Conservation (phyloP, 805 yeast species). For the Saccharomycopsis malanga region DNA sequence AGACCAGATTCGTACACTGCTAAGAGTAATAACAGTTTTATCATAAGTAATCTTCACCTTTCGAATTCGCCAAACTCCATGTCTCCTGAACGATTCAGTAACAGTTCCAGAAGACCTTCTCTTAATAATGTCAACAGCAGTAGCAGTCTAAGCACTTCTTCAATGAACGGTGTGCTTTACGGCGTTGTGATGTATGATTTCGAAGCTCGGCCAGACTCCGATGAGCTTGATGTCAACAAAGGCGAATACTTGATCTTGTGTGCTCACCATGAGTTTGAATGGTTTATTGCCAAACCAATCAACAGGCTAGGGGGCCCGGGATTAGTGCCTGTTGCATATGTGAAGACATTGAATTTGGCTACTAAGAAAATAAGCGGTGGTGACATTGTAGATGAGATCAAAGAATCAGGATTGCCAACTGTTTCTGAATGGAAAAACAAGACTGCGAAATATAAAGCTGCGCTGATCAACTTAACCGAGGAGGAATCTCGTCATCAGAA, state of each 20-base stretch:
- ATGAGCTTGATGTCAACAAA: conserved; percentile 75
- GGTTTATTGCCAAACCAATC: conserved; percentile 97
- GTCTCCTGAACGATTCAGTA: conserved; percentile 17
- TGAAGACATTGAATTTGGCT: conserved; percentile 73
- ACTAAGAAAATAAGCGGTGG: conserved; percentile 49
- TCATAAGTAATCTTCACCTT: conserved; percentile 23
- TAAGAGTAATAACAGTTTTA: conserved; percentile 23
- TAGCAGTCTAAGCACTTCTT: conserved; percentile 14
- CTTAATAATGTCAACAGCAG: background rate
- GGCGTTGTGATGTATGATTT: conserved; percentile 86
- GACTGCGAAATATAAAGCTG: conserved; percentile 88
- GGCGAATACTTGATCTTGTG: conserved; percentile 90
- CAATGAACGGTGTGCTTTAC: conserved; percentile 45
- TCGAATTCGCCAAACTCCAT: conserved; percentile 22
- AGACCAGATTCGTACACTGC: conserved; percentile 26
- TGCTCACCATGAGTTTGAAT: conserved; percentile 93
- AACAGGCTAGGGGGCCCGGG: conserved; percentile 97
- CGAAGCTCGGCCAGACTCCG: conserved; percentile 65
- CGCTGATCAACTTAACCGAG: conserved; percentile 61
- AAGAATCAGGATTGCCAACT: conserved; percentile 69
- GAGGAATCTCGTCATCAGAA: conserved; percentile 29
- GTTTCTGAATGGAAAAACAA: conserved; percentile 93
- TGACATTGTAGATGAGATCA: conserved; percentile 51
- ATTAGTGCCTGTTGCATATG: conserved; percentile 84
- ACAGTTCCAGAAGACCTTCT: conserved; percentile 10